Percentiles rank a stretch among this genome's conserved stretches.
These are phyloP conservation scores for Syzygium syzygioides DNA, from an alignment of 441 rosid species.

Conservation along the genomic window DNA sequence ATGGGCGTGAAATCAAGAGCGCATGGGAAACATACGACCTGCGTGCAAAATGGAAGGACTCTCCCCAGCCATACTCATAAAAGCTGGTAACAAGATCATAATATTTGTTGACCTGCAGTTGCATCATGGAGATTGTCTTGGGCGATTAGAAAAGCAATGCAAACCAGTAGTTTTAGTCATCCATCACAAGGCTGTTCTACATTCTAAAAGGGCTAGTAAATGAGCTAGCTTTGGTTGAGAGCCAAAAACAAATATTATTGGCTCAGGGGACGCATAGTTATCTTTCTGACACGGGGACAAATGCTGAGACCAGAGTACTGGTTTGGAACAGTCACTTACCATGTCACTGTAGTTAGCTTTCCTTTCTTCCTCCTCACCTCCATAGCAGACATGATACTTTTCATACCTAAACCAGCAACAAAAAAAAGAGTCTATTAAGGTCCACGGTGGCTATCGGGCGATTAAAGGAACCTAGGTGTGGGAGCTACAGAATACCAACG, in stretches of 20 bases:
- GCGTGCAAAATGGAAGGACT: slow-evolving; percentile 90
- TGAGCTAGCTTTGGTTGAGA: neutral
- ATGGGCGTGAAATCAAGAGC: neutral
- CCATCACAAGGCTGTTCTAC: neutral
- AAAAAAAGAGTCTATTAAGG: neutral
- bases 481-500: neutral
- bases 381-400: slow-evolving; percentile 68
- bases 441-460: neutral
- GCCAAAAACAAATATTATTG: neutral
- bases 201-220: neutral
- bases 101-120: slow-evolving; percentile 78
- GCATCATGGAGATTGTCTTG: neutral
- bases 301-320: neutral
- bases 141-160: neutral
- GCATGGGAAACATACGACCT: slow-evolving; percentile 37
- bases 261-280: neutral
- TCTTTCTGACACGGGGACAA: neutral
- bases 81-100: slow-evolving; percentile 96
- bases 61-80: slow-evolving; percentile 96
- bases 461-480: neutral
- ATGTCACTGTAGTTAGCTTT: slow-evolving; percentile 83
- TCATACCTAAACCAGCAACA: slow-evolving; percentile 57
- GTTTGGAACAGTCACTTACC: slow-evolving; percentile 31
- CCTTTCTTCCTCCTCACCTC: slow-evolving; percentile 81
- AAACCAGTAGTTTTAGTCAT: neutral